Conservation (phyloP, 2,329 filamentous ascomycete genomes). For the Fusarium proliferatum region DNA sequence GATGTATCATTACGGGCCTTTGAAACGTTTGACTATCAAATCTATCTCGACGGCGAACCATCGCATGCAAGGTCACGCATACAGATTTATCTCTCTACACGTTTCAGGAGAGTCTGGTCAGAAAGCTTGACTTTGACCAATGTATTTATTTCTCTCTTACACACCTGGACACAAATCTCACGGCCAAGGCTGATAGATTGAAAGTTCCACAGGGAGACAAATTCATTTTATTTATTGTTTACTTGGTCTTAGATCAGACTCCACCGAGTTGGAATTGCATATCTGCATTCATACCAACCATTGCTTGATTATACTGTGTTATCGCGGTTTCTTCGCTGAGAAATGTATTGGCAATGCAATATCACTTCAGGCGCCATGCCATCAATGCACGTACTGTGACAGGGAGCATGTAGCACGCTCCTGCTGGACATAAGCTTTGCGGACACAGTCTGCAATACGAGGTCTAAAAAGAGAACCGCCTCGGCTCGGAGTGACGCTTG, state of each 20-base stretch:
- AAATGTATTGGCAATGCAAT: conserved; percentile 5
- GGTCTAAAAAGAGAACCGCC: conserved; percentile 21
- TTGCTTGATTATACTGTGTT: conserved; percentile 3
- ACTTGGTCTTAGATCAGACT: conserved; percentile 42
- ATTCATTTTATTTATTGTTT: conserved; percentile 12
- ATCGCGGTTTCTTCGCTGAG: conserved; percentile 2
- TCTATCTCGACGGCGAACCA: neutral
- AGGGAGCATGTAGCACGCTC: conserved; percentile 11
- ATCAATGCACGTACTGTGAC: conserved; percentile 1
- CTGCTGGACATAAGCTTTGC: conserved; percentile 23
- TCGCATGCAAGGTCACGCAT: neutral
- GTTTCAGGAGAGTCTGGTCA: neutral
- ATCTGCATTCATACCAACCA: neutral
- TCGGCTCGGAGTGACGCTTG: neutral
- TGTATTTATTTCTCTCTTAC: neutral
- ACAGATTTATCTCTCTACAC: neutral
- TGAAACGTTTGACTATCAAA: neutral
- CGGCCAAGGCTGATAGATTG: neutral
- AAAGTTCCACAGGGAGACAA: neutral
- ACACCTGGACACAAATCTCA: neutral
- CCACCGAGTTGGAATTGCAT: conserved; percentile 21
- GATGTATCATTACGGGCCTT: neutral
- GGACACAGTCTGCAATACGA: conserved; percentile 38
- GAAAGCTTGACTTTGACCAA: neutral
- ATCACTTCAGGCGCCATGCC: conserved; percentile 6